Conservation (phyloP, 73 alveolate species). For the Paraurostyla sp. region DNA sequence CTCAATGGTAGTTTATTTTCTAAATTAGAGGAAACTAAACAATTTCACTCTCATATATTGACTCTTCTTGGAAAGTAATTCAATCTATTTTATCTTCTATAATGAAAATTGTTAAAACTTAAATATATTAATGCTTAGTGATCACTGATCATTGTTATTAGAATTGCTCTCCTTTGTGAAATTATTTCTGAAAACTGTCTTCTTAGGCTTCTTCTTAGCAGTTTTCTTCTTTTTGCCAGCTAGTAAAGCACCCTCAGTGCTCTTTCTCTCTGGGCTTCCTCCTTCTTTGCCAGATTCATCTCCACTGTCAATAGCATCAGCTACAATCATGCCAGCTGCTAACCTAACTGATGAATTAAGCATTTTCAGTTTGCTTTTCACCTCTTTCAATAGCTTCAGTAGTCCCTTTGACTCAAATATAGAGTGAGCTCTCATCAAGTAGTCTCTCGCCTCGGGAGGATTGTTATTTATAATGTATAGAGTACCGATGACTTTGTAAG, state of each 20-base stretch:
- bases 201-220: constrained; percentile 41
- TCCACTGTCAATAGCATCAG: constrained; percentile 45
- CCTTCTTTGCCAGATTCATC: neutral
- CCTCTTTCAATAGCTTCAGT: constrained; percentile 71
- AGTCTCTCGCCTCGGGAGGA: constrained; percentile 85
- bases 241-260: neutral
- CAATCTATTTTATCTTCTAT: too few species aligned
- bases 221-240: constrained; percentile 48
- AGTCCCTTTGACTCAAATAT: constrained; percentile 73
- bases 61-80: constrained; percentile 89
- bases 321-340: constrained; percentile 60
- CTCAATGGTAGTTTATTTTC: constrained; percentile 87
- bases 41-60: constrained; percentile 85
- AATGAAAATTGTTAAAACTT: too few species aligned
- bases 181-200: constrained; percentile 49
- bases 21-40: constrained; percentile 83
- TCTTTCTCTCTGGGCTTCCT: constrained; percentile 22
- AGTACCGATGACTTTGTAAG: constrained; percentile 89
- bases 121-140: too few species aligned
- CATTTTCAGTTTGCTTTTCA: constrained; percentile 68
- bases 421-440: constrained; percentile 70
- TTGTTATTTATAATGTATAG: constrained; percentile 71
- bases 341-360: constrained; percentile 44
- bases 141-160: too few species aligned
- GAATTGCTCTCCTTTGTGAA: constrained; percentile 49